Base-by-base conservation (phyloP, 495 filamentous ascomycete species). In the Bombardia bombarda region DNA sequence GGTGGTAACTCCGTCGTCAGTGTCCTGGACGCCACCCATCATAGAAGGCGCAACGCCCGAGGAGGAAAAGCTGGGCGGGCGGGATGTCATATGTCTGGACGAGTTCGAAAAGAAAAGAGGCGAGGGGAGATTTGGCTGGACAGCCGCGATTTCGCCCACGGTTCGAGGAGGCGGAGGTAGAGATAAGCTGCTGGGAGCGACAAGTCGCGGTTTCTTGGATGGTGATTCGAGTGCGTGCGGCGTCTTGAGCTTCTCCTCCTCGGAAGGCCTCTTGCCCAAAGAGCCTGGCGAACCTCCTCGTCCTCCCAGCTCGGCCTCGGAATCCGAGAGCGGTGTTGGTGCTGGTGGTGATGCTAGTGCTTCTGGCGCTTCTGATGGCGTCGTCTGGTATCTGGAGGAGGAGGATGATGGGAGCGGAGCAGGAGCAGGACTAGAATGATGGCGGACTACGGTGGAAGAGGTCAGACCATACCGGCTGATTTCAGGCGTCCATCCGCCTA, bases 91-190 rank as follows among this genome's bases (percentile, higher is more conserved):
- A 13, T 53, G 60, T 13, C 60, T 61, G n/a, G 67, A 49, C 36
- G 58, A 64, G 48, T 72, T 64, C 7, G 77, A 76, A 56, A 79
- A 79, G 66, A 82, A 82, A 4, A 79, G 61, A 4, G 78, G 77
- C 4, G 70, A 78, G 0, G 67, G 49, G 16, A 51, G 36, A 9
- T 28, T 42, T 1, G 43, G 23, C 14, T 28, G 23, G n/a, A 23
- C 22, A 32, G 70, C 72, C 0, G 61, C 49, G 24, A 42, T 22
- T 9, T 50, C 45, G 16, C 8, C 30, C 12, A 49, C 40, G 24
- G 43, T 32, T 3, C 37, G 47, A n/a, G 54, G 53, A n/a, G 53
- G 40, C 18, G 55, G 38, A 19, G 57, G 56, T 19, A 56, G 51
- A 8, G 44, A 35, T 38, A 63, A 46, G 40, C 35, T 40, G 22